Evolutionary conservation across 129 eudicot species (phyloP).

Genomic region (Kitagawia praeruptora): DNA sequence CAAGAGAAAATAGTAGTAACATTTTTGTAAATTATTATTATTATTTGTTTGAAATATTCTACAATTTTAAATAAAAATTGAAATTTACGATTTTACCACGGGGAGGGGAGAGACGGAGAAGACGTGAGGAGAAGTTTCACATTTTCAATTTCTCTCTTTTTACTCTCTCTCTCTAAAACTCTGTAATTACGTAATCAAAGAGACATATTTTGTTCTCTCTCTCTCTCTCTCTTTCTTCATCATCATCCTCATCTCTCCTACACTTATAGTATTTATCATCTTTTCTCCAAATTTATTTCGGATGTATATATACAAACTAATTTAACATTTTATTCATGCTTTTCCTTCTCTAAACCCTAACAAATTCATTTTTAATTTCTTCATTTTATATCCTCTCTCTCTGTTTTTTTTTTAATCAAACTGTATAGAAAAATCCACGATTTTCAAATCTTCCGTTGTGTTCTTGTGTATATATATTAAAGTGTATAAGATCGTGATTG

Average conservation of each 20-base stretch:
- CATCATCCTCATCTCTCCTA: conserved; percentile 14
- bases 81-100: background rate
- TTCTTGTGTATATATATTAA: background rate
- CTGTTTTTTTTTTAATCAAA: background rate
- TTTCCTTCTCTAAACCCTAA: conserved; percentile 12
- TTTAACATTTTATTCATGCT: background rate
- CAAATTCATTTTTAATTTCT: background rate
- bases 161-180: background rate
- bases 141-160: background rate
- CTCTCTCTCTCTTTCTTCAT: background rate
- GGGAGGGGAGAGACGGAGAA: background rate
- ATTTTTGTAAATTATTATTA: too few relatives aligned
- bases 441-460: background rate
- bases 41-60: too few relatives aligned
- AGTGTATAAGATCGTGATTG: background rate
- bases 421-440: background rate
- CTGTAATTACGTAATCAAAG: conserved; percentile 12
- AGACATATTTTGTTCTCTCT: conserved; percentile 5
- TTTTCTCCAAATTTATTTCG: background rate
- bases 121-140: conserved; percentile 18
- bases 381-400: background rate
- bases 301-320: background rate
- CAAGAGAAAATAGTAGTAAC: too few relatives aligned
- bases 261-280: background rate
- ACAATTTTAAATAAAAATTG: background rate